A percentile compares a stretch with the other conserved stretches of the same genome.
Conservation (phyloP, 139 green algal genomes). For the Pleodorina starrii region DNA sequence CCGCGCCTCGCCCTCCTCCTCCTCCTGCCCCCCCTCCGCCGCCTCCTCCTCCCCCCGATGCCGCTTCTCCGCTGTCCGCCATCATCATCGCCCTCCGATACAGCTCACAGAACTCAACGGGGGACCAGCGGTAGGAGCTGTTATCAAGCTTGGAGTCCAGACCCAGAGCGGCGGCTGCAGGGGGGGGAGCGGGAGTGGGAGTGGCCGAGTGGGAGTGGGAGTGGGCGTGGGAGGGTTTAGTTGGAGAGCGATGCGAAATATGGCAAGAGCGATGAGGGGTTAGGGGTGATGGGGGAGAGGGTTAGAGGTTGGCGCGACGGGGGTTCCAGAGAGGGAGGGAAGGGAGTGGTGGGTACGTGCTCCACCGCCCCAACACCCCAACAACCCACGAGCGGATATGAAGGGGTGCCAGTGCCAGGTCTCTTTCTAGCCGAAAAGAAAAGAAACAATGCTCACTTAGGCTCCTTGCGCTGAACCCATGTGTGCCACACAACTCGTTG, state of each 20-base stretch:
- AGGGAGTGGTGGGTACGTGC: no score
- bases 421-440: no score
- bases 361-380: no score
- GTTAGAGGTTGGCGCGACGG: not conserved
- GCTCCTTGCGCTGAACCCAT: constrained; percentile 39
- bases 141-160: constrained; percentile 44
- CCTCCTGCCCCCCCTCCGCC: not conserved
- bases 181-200: not conserved
- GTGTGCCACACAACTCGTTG: constrained; percentile 45
- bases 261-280: no score
- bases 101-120: constrained; percentile 42
- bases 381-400: no score
- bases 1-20: not conserved
- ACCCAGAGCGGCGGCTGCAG: constrained; percentile 31
- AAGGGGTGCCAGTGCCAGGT: no score
- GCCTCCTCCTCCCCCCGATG: not conserved
- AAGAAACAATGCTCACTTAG: no score
- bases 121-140: constrained; percentile 34
- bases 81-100: constrained; percentile 28
- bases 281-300: no score
- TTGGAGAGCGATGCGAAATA: no score
- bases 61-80: not conserved
- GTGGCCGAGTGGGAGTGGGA: not conserved
- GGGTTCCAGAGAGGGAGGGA: not conserved
- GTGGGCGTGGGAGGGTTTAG: not conserved